These are phyloP conservation scores for Nicotiana knightiana DNA, from an alignment of 257 asterid genomes.

Conservation along the genomic window DNA sequence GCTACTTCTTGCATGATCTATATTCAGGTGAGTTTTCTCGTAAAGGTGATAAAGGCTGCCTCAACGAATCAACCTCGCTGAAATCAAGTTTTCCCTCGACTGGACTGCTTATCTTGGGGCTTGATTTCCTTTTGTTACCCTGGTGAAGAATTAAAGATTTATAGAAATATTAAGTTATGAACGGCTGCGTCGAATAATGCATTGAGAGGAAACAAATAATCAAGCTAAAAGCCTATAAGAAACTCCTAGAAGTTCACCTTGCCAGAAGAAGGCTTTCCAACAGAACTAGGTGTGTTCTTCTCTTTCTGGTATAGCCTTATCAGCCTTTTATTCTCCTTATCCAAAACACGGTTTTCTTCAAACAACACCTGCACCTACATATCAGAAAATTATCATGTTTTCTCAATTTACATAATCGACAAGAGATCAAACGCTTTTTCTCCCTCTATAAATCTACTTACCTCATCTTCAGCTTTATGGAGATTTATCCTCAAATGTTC, in stretches of 20 bases:
- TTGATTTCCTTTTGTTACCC: constrained; percentile 71
- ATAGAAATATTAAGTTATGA: neutral
- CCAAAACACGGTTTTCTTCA: constrained; percentile 12
- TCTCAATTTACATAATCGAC: neutral
- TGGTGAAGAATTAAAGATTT: constrained; percentile 10
- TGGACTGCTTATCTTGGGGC: constrained; percentile 48
- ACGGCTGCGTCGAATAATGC: neutral
- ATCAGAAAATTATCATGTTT: neutral
- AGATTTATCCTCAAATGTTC: constrained; percentile 67
- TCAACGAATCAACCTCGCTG: constrained; percentile 38
- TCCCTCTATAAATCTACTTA: constrained; percentile 14
- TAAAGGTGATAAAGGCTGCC: constrained; percentile 78
- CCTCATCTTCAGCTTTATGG: constrained; percentile 88
- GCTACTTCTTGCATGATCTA: constrained; percentile 46
- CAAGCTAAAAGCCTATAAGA: neutral
- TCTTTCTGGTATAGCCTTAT: constrained; percentile 14
- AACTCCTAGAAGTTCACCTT: neutral
- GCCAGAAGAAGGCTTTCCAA: constrained; percentile 2
- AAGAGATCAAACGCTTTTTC: neutral
- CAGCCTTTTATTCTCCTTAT: constrained; percentile 11
- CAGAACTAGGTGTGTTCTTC: constrained; percentile 11
- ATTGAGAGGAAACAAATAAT: neutral
- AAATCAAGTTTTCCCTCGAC: constrained; percentile 55
- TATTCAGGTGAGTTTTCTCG: constrained; percentile 57
- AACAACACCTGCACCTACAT: constrained; percentile 10